Base-by-base conservation (phyloP, 108 stramenopile genomes). In the Nannochloropsis granulata region DNA sequence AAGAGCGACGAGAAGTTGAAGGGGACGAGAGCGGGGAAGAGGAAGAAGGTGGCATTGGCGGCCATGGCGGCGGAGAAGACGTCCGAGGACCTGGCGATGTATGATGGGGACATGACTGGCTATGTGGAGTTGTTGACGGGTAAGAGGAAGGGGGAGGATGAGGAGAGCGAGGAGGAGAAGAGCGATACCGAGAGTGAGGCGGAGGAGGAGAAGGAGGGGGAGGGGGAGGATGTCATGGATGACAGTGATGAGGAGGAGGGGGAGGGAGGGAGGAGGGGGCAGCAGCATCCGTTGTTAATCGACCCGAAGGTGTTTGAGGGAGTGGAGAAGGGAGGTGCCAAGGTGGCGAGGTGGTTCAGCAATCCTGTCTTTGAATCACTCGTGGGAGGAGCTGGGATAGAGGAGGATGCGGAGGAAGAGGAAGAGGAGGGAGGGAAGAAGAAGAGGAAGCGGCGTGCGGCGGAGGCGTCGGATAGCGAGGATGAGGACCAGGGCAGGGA, bases 301-400 rank as follows among this genome's bases (percentile, higher is more conserved):
- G 88, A 88, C 24, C 85, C 84, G 13, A 82, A 82, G 82, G 82
- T 71, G 24, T 24, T 23, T 90, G 13, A 91, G 91, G 88, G 79
- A 87, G 78, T 56, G 82, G 44, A 82, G 78, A 23, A 83, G 43
- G 13, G 21, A 78, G 46, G 13, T 21, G 86, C 83, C 24, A 83
- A 83, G 11, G 80, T 83, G 7, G 85, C 93, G 25, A 92, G 96
- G 11, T 97, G 96, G 96, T 97, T 97, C 83, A 94, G 93, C 88
- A 94, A 96, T 81, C 94, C 96, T 0, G 87, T 97, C 34, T 97
- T 96, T 81, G 93, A 93, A 44, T 92, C 84, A 10, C 94, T 96
- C 80, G 94, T 93, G n/a, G 90, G 91, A 83, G 89, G 93, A 14
- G 93, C 82, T 23, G 81, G 83, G 78, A 92, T 83, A 12, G 88